Evolutionary conservation across 768 basidiomycete genomes (phyloP), one percentile per base, ranked within the genome.

Genomic region (Nidularia sp.): DNA sequence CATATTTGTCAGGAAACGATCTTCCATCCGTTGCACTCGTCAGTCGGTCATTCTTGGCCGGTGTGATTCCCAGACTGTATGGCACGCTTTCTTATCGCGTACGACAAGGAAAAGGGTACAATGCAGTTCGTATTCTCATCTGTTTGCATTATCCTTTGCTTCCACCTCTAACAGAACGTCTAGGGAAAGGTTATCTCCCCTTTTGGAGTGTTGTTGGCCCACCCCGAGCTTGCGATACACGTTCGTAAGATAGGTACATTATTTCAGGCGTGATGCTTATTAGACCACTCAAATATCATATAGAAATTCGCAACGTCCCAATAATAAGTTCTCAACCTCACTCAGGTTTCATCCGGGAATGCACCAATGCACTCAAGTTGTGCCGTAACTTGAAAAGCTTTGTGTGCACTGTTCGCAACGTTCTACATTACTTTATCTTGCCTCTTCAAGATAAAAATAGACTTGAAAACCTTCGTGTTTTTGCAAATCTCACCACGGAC

Each of bases 51-150:
- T 90, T 90, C 55, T 70, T 84, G 25, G 78, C 79, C 0, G 86
- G 77, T 1, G 84, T 79, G 0, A 76, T 84, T 2, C 86, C 88
- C 0, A 70, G 74, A 12, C 69, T 91, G 6, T 90, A 91, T 63
- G 64, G 73, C 32, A 76, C 66, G 2, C 70, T 90, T 43, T 72
- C 70, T 5, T 88, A 84, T 67, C 74, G 77, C 2, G 48, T 73
- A 3, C 70, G 70, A 25, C 80, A 88, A 57, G 75, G 79, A 10
- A 87, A 86, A 55, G 75, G 75, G 22, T 86, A 82, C 65, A 74
- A 73, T 29, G 60, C 60, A 50, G 84, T 83, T 50, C 41, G 78
- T 64, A 29, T 46, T 48, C 45, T n/a, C 48, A 33, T 35, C 15
- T 35, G 34, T 33, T 31, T 18, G 15, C 5, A n/a, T 41, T 41